phyloP scores from a whole-genome alignment of 2,329 filamentous ascomycete genomes.

The Botryotinia narcissicola region DNA sequence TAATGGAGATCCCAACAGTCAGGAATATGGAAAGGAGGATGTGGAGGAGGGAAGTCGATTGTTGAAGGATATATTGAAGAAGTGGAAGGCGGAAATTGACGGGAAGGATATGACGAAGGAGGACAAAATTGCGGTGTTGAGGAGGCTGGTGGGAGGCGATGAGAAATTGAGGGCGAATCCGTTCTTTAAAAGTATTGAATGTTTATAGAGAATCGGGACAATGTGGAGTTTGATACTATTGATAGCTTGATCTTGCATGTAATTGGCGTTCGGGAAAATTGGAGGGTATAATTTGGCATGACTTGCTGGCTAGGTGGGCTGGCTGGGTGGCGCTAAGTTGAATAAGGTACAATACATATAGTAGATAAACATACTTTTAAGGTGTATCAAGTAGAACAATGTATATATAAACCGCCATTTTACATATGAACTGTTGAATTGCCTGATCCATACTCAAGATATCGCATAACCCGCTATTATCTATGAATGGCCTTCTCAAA shows the following conservation, averaged over 20 bases:
- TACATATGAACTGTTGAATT: background rate
- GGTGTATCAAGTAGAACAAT: background rate
- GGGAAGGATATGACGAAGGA: conserved; percentile 60
- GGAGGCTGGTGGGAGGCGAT: conserved; percentile 73
- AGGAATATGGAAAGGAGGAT: conserved; percentile 73
- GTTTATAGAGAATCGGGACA: conserved; percentile 27
- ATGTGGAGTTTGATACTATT: background rate
- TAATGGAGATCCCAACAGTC: conserved; percentile 29
- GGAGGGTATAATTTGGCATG: no score
- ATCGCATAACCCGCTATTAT: background rate
- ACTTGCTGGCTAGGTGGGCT: background rate
- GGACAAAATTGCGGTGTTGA: conserved; percentile 76
- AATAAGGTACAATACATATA: background rate
- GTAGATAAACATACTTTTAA: no score
- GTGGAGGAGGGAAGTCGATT: conserved; percentile 84
- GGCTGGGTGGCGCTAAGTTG: background rate
- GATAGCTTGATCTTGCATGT: background rate
- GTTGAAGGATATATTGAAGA: conserved; percentile 76
- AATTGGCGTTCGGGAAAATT: background rate
- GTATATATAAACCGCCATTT: background rate
- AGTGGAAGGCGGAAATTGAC: conserved; percentile 74
- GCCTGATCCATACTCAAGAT: background rate
- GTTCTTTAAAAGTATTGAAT: conserved; percentile 63
- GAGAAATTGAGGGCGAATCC: conserved; percentile 61
- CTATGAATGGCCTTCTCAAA: background rate